These are phyloP conservation scores for Fusarium stilboides DNA, from an alignment of 2,329 filamentous ascomycete species.

Conservation along the genomic window DNA sequence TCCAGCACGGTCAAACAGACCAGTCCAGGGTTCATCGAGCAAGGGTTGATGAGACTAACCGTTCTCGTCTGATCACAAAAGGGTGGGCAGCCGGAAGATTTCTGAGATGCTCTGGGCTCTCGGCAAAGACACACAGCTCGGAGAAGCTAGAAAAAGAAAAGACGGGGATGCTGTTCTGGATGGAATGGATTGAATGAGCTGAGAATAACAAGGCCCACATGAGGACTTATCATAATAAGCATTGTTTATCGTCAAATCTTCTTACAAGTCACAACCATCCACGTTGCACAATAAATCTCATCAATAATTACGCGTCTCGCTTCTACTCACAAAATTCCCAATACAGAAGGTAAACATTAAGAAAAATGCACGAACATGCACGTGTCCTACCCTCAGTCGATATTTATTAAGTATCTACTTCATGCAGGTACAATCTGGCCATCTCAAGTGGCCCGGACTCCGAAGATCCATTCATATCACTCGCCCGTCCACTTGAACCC, in stretches of 20 bases:
- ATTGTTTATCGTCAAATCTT: not conserved
- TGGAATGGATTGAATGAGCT: conserved; percentile 31
- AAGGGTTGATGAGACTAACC: conserved; percentile 25
- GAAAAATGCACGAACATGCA: conserved; percentile 17
- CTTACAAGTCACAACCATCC: conserved; percentile 10
- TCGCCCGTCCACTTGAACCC: conserved; percentile 20
- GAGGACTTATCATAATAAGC: conserved; percentile 1
- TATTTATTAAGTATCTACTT: conserved; percentile 34
- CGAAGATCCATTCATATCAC: conserved; percentile 44
- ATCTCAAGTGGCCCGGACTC: conserved; percentile 43
- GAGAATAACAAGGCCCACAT: conserved; percentile 18
- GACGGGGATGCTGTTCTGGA: conserved; percentile 16
- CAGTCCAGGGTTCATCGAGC: conserved; percentile 23
- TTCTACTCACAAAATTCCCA: conserved; percentile 13
- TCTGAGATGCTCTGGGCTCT: conserved; percentile 27
- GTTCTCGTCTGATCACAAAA: conserved; percentile 27
- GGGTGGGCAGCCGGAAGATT: conserved; percentile 30
- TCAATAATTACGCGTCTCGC: conserved; percentile 14
- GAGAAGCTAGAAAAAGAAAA: conserved; percentile 28
- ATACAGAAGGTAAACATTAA: conserved; percentile 26
- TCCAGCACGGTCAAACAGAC: conserved; percentile 39
- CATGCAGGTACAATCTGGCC: conserved; percentile 50
- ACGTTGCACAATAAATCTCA: conserved; percentile 18
- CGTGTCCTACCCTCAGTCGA: conserved; percentile 37
- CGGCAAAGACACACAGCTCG: conserved; percentile 16